These are phyloP conservation scores for Syncephalastrum racemosum DNA, from an alignment of 371 early-diverging fungal genomes.

Conservation along the genomic window DNA sequence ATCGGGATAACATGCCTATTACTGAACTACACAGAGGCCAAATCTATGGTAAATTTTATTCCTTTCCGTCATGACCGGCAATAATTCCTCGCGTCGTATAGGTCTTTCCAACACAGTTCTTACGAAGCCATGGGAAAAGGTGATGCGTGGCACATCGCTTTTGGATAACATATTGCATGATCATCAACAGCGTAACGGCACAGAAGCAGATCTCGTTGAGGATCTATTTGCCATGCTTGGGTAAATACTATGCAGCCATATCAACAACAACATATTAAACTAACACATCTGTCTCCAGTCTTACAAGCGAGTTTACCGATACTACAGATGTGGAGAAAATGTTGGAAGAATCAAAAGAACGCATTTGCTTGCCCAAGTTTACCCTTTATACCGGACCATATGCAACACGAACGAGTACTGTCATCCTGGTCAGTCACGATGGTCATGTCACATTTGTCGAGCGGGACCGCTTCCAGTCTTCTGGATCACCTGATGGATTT, in stretches of 20 bases:
- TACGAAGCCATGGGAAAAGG: slow-evolving; percentile 54
- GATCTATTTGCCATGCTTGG: slow-evolving; percentile 45
- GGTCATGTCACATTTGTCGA: slow-evolving; percentile 44
- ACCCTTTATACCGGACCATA: slow-evolving; percentile 20
- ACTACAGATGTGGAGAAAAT: slow-evolving; percentile 9
- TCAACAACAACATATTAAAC: background rate
- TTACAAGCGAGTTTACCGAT: slow-evolving; percentile 21
- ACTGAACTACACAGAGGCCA: slow-evolving; percentile 18
- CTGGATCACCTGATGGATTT: too few relatives aligned
- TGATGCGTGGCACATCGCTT: slow-evolving; percentile 34
- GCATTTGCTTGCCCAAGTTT: slow-evolving; percentile 40
- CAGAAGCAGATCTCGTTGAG: slow-evolving; percentile 37
- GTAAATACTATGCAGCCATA: slow-evolving; percentile 10
- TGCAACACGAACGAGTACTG: slow-evolving; percentile 56
- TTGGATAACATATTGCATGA: slow-evolving; percentile 33
- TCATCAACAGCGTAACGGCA: background rate
- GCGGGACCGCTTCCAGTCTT: slow-evolving; percentile 27
- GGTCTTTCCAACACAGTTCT: slow-evolving; percentile 56
- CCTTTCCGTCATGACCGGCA: background rate
- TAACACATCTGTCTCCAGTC: slow-evolving; percentile 6
- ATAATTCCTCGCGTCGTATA: slow-evolving; percentile 3
- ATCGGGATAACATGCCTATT: slow-evolving; percentile 34
- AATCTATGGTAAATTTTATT: slow-evolving; percentile 33
- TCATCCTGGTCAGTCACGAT: slow-evolving; percentile 53
- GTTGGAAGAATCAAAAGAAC: slow-evolving; percentile 25